Base-by-base conservation (phyloP, 106 monocot species). In the Cymbidium sinense region DNA sequence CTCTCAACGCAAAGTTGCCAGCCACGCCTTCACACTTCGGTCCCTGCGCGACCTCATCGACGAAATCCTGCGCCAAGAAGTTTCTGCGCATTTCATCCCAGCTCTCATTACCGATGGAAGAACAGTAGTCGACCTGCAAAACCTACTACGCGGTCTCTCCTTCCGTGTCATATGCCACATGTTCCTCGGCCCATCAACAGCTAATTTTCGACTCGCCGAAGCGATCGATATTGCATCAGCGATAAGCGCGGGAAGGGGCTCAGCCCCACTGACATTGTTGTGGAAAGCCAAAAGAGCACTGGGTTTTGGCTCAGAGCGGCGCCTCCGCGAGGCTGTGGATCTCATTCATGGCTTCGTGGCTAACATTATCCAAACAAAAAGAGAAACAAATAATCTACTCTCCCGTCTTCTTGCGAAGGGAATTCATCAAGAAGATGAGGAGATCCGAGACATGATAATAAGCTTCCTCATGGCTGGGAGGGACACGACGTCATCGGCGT, bases 401-500 rank as follows among this genome's bases (percentile, higher is more conserved):
- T n/a, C n/a, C n/a, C n/a, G n/a, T n/a, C n/a, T n/a, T n/a, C n/a
- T n/a, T 10, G 10, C n/a, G 28, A 64, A 28, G 28, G 27, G 64
- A 2, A 55, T 75, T 0, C 84, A 75, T 6, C 67, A 81, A 64
- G 28, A 31, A 5, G 91, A 83, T 3, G 84, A 84, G 80, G 76
- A 37, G 41, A 81, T 89, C 21, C 34, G 86, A 0, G 94, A 95
- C 81, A 85, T 91, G 83, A 87, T 86, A 34, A 84, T 90, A n/a
- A 91, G 88, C 84, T 91, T 95, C 81, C 33, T 91, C 25, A 80
- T 91, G 86, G 94, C 94, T 13, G n/a, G n/a, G n/a, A n/a, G n/a
- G n/a, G n/a, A n/a, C n/a, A n/a, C n/a, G n/a, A n/a, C n/a, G n/a
- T n/a, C n/a, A n/a, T n/a, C n/a, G n/a, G n/a, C n/a, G n/a, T n/a